Evolutionary conservation across 257 asterid species (phyloP), one percentile per base, ranked within the genome.

Genomic region (Scutellaria barbata): DNA sequence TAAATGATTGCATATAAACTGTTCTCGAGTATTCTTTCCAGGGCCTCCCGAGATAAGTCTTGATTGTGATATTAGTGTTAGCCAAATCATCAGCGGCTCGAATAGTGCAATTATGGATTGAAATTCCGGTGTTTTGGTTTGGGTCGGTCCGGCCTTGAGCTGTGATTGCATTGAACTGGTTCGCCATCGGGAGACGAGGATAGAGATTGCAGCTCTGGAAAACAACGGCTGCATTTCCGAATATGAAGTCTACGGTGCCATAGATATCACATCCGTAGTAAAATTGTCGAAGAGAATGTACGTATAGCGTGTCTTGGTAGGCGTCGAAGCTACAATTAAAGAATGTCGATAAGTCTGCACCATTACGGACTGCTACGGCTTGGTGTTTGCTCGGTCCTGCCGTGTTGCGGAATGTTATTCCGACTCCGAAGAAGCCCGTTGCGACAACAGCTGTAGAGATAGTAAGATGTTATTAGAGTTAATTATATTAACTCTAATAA

Each of bases 201-300:
- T 80, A 85, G 12, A 92, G 13, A 78, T 85, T 86, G 84, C 94
- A 88, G 59, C 78, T 66, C 66, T 92, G 96, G 45, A 92, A 68
- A 0, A 89, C 86, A 2, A 25, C 85, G 2, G 96, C 98, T 0
- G 92, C 96, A 20, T 89, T 87, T 6, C 96, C 98, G 58, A 92
- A 92, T 17, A 89, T 85, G 87, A 92, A 92, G 74, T 92, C 98
- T 0, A 92, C 88, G 0, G 98, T 92, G 8, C 96, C 98, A 63
- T 86, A 88, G 22, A 92, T 76, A 59, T 89, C 89, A 41, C 96
- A 89, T 8, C 82, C 83, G 6, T 68, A 35, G 75, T 92, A 92
- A 73, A 89, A 92, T 54, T 92, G 98, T 0, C 98, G 75, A 22
- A 89, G 96, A 16, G 98, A 83, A 58, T 88, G 96, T 1, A 72